Evolutionary conservation across 495 filamentous ascomycete species (phyloP).

Genomic region (Penicillium longicatenatum): DNA sequence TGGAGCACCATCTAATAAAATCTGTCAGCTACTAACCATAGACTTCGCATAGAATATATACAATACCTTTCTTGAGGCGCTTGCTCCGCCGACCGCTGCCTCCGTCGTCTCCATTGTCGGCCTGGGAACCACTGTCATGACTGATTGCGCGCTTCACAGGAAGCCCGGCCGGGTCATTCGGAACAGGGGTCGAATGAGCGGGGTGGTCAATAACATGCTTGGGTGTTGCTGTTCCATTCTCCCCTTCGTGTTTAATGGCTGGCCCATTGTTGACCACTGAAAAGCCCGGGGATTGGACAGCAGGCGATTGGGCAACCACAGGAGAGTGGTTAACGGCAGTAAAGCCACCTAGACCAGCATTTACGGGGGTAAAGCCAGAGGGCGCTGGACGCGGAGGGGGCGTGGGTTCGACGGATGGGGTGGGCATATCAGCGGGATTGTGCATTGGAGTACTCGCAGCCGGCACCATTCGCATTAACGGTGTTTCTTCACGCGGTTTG

Average conservation of each 20-base stretch:
- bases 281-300: constrained; percentile 59
- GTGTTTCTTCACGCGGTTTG: constrained; percentile 65
- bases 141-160: constrained; percentile 82
- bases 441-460: constrained; percentile 61
- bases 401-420: constrained; percentile 53
- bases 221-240: constrained; percentile 48
- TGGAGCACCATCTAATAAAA: constrained; percentile 69
- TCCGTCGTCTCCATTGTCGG: constrained; percentile 62
- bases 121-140: constrained; percentile 68
- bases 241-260: constrained; percentile 51
- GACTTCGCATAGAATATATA: neutral
- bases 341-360: constrained; percentile 64
- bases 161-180: constrained; percentile 60
- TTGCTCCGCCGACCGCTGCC: constrained; percentile 84
- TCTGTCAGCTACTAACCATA: neutral
- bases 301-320: constrained; percentile 62
- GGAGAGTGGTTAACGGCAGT: constrained; percentile 65
- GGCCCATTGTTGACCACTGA: constrained; percentile 52
- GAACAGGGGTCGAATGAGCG: constrained; percentile 42
- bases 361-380: constrained; percentile 82
- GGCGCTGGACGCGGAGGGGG: constrained; percentile 44
- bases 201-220: constrained; percentile 43
- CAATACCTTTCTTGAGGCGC: constrained; percentile 86
- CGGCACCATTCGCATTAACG: constrained; percentile 64
- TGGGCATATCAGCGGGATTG: constrained; percentile 40